phyloP scores from a whole-genome alignment of 768 basidiomycete species.

The Podaxis carcinomalis region DNA sequence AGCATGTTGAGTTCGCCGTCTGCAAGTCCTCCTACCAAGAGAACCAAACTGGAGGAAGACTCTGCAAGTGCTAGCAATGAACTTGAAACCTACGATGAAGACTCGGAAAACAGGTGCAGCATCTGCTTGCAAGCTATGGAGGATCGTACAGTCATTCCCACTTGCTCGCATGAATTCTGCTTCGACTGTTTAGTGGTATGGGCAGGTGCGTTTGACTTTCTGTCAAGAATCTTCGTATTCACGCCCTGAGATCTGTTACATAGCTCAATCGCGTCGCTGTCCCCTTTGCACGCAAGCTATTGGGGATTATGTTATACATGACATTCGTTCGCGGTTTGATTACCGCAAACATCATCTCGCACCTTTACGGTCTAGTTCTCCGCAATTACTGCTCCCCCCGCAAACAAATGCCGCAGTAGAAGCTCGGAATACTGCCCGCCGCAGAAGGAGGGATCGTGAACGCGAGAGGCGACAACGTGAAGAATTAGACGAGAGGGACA shows the following conservation, averaged over 20 bases:
- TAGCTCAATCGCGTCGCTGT: slow-evolving; percentile 76
- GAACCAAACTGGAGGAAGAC: slow-evolving; percentile 1
- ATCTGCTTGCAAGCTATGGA: slow-evolving; percentile 79
- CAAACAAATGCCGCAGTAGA: slow-evolving; percentile 21
- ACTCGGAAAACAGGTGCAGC: slow-evolving; percentile 63
- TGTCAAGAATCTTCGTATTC: background rate
- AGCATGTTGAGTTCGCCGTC: background rate
- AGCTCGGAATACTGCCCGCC: slow-evolving; percentile 21
- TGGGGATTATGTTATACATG: slow-evolving; percentile 75
- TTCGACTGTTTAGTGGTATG: slow-evolving; percentile 87
- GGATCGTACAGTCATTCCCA: slow-evolving; percentile 79
- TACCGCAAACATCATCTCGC: slow-evolving; percentile 77
- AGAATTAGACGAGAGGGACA: slow-evolving; percentile 57
- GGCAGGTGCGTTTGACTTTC: slow-evolving; percentile 58
- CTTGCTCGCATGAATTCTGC: slow-evolving; percentile 91
- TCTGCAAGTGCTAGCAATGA: background rate
- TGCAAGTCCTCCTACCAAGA: slow-evolving; percentile 4
- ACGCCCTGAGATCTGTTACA: background rate
- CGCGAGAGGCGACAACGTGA: slow-evolving; percentile 44
- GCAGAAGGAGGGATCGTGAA: slow-evolving; percentile 35
- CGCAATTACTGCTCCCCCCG: slow-evolving; percentile 29
- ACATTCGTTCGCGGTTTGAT: slow-evolving; percentile 72
- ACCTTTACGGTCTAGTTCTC: slow-evolving; percentile 51
- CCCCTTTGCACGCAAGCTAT: slow-evolving; percentile 69
- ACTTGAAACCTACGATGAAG: slow-evolving; percentile 26